Conservation (phyloP, 1,284 basidiomycete genomes). For the Ganoderma sinense region DNA sequence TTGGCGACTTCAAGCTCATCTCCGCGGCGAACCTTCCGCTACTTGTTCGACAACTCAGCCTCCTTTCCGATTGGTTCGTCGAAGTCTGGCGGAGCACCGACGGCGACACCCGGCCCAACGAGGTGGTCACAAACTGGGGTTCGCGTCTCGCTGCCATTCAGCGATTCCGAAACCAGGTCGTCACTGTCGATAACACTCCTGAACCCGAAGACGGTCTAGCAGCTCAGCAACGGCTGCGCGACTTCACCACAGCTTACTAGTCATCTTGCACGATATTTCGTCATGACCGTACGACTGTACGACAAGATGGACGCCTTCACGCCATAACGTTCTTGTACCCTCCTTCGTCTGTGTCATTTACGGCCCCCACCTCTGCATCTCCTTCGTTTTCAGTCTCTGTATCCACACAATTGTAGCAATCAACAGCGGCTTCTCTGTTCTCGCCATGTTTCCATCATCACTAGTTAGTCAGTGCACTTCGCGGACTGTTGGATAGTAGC, state of each 20-base stretch:
- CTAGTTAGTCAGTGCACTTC: conserved; percentile 8
- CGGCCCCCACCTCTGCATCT: conserved; percentile 2
- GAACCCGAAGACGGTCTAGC: conserved; percentile 44
- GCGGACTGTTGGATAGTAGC: conserved; percentile 27
- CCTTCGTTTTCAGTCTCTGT: conserved; percentile 4
- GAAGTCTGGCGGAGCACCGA: conserved; percentile 83
- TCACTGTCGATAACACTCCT: conserved; percentile 32
- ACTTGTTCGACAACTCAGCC: conserved; percentile 85
- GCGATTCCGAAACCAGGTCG: conserved; percentile 55
- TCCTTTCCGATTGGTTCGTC: conserved; percentile 90
- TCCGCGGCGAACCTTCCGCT: conserved; percentile 85
- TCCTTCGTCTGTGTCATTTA: background rate
- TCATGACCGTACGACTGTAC: conserved; percentile 18
- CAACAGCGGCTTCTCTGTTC: conserved; percentile 23
- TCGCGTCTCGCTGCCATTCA: conserved; percentile 82
- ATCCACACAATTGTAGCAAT: conserved; percentile 26
- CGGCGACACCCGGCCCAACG: conserved; percentile 70
- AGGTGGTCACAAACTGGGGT: conserved; percentile 92
- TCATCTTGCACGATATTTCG: conserved; percentile 19
- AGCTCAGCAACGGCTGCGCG: conserved; percentile 45
- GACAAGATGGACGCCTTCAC: conserved; percentile 20
- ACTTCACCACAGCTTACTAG: conserved; percentile 49
- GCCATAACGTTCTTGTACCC: conserved; percentile 12
- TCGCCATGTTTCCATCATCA: conserved; percentile 11
- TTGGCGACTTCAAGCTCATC: conserved; percentile 93